Evolutionary conservation across 495 filamentous ascomycete genomes (phyloP).

Genomic region (Trichoderma orchidacearum): DNA sequence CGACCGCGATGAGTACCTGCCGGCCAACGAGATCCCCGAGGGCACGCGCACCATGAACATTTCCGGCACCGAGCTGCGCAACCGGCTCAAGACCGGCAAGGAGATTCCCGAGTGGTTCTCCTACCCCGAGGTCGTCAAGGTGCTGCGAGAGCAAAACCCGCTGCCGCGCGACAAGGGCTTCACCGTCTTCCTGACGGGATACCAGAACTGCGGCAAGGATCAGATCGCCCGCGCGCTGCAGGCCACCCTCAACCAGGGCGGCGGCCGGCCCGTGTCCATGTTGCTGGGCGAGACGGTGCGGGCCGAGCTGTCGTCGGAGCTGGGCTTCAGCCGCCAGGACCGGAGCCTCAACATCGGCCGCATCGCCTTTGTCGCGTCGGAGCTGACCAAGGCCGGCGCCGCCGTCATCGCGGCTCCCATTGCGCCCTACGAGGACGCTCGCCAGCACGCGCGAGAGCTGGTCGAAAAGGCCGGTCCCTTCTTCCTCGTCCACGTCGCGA

Average conservation of each 20-base stretch:
- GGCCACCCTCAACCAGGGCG: slow-evolving; percentile 96
- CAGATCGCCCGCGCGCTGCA: slow-evolving; percentile 89
- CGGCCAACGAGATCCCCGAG: slow-evolving; percentile 72
- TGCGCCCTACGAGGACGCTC: slow-evolving; percentile 72
- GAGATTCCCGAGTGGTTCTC: slow-evolving; percentile 99
- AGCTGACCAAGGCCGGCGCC: slow-evolving; percentile 83
- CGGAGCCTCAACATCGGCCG: slow-evolving; percentile 91
- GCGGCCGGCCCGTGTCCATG: slow-evolving; percentile 84
- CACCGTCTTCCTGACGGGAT: slow-evolving; percentile 95
- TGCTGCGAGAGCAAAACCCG: slow-evolving; percentile 88
- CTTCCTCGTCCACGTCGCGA: slow-evolving; percentile 91
- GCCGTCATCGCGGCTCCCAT: slow-evolving; percentile 98
- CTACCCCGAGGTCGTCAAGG: slow-evolving; percentile 94
- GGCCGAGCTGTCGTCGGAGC: slow-evolving; percentile 81
- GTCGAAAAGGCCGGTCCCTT: slow-evolving; percentile 81
- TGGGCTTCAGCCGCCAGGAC: slow-evolving; percentile 89
- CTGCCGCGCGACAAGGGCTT: slow-evolving; percentile 83
- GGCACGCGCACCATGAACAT: slow-evolving; percentile 91
- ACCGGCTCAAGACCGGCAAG: slow-evolving; percentile 72
- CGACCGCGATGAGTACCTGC: slow-evolving; percentile 90
- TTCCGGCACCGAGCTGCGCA: slow-evolving; percentile 87
- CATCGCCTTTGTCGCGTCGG: slow-evolving; percentile 90
- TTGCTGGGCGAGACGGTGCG: slow-evolving; percentile 92
- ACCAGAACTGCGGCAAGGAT: slow-evolving; percentile 93
- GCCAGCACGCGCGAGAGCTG: slow-evolving; percentile 64